Evolutionary conservation across 768 basidiomycete species (phyloP), one percentile per base, ranked within the genome.

Genomic region (Clavulina sp.): DNA sequence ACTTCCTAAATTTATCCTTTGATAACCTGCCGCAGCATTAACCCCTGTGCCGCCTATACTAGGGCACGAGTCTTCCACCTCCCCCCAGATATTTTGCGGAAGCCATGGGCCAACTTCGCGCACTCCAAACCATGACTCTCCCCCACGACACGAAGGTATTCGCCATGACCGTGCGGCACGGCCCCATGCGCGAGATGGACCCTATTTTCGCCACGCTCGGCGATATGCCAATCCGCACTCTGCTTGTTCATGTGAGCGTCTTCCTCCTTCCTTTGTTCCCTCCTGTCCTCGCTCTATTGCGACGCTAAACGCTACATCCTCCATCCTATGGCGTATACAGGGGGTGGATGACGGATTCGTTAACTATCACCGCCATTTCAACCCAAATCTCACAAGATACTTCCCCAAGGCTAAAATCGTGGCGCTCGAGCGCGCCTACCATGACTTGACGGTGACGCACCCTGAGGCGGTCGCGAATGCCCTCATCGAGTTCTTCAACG

Each of bases 361-460:
- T 49, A 51, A 26, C 57, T 61, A 7, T 52, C 51, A 7, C 48
- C 53, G 31, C 34, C 29, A 5, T 30, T 30, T 29, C 50, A 41
- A 4, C 18, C 13, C 29, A 26, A 55, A 48, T 31, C 29, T 60
- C 24, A 48, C 44, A 26, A 40, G 50, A 32, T 13, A 60, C 19
- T 33, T 61, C 32, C 60, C 60, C 5, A 19, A 44, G 13, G 57
- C 57, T 13, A 51, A 55, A 32, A 40, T 60, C 5, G 53, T 61
- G 4, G 41, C 55, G 2, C 24, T 61, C 9, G 54, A 58, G 2
- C 57, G 54, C 7, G 60, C 54, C 2, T 56, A 49, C 16, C 60
- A 61, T 38, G 60, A 61, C 36, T 24, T 61, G 7, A 13, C 29
- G 21, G 32, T 51, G 26, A 54, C 53, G 13, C 54, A 46, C 30